Evolutionary conservation across 805 yeast species (phyloP).

Genomic region (Metschnikowia borealis): DNA sequence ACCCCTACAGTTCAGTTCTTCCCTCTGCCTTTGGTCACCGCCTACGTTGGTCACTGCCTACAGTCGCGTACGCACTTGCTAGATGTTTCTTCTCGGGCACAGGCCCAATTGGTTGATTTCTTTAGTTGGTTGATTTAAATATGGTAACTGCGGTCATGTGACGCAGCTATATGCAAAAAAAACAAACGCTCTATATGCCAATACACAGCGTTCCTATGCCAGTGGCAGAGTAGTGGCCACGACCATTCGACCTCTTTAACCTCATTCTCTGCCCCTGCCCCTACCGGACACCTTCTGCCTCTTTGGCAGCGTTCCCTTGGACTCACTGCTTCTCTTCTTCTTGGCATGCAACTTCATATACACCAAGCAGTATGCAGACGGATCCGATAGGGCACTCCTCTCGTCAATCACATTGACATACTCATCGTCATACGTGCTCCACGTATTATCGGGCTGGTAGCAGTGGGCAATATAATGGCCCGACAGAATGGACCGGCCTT

Average conservation of each 20-base stretch:
- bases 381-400: constrained; percentile 70
- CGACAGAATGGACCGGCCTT: constrained; percentile 85
- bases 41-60: too few relatives aligned
- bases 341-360: constrained; percentile 75
- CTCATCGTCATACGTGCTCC: constrained; percentile 96
- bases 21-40: too few relatives aligned
- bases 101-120: neutral
- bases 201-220: neutral
- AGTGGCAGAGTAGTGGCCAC: neutral
- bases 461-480: constrained; percentile 94
- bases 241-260: too few relatives aligned
- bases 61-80: too few relatives aligned
- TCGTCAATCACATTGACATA: constrained; percentile 71
- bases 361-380: constrained; percentile 84
- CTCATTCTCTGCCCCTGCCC: too few relatives aligned
- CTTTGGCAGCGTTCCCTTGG: neutral
- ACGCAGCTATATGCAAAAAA: constrained; percentile 5
- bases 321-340: constrained; percentile 10
- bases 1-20: neutral
- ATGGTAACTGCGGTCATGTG: constrained; percentile 1
- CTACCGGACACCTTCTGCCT: neutral
- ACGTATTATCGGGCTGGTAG: constrained; percentile 84
- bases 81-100: neutral
- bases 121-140: constrained; percentile 1
- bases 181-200: constrained; percentile 1